These are phyloP conservation scores for Tieghemostelium lacteum DNA, from an alignment of 78 protist species.

Conservation along the genomic window DNA sequence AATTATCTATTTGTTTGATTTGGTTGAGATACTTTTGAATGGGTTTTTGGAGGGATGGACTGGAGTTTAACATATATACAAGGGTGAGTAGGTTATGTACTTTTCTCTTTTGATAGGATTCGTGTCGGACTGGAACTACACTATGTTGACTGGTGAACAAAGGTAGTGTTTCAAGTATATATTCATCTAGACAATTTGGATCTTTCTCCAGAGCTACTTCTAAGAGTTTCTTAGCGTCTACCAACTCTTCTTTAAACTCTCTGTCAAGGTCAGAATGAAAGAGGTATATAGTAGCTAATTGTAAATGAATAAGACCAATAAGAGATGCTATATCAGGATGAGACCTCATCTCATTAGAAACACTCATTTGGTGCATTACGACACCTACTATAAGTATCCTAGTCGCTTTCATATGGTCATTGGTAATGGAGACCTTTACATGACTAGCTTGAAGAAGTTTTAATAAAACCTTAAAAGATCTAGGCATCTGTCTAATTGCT, in stretches of 20 bases:
- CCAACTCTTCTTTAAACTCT: conserved; percentile 1
- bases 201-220: background rate
- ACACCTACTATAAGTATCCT: background rate
- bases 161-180: conserved; percentile 2
- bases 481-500: conserved; percentile 47
- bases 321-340: background rate
- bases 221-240: background rate
- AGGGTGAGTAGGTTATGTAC: conserved; percentile 8
- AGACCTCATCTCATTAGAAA: background rate
- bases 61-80: background rate
- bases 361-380: background rate
- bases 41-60: background rate
- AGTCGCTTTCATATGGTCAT: background rate
- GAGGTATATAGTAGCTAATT: conserved; percentile 27
- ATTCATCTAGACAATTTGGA: background rate
- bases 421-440: background rate
- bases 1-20: background rate
- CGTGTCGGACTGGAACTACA: background rate
- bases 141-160: background rate
- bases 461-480: conserved; percentile 4
- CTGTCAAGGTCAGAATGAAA: background rate
- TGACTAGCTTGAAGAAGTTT: conserved; percentile 11
- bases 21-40: background rate
- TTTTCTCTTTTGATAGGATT: background rate
- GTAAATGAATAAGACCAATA: conserved; percentile 25